phyloP scores from a whole-genome alignment of 208 protist genomes.

The Acanthamoeba pearcei region DNA sequence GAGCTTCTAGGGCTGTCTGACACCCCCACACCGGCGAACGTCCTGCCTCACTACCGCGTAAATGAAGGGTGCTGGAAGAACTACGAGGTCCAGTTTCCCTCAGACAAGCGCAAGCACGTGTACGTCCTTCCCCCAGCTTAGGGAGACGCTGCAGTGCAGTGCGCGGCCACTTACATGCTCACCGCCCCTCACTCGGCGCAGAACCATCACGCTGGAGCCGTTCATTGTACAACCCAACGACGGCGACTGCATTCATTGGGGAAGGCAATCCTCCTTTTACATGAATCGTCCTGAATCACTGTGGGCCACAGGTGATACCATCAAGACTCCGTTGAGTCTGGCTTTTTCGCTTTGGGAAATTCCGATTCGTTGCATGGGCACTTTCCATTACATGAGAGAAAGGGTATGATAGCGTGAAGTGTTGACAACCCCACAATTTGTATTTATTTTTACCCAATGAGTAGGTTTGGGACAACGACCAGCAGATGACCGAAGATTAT shows the following conservation, averaged over 20 bases:
- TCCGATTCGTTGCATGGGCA: not conserved
- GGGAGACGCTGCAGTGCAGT: too few relatives aligned
- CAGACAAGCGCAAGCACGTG: not conserved
- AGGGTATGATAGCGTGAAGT: too few relatives aligned
- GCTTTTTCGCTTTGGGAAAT: not conserved
- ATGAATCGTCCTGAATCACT: not conserved
- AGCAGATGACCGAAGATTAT: too few relatives aligned
- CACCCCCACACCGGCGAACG: not conserved
- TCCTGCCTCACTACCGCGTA: not conserved
- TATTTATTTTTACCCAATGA: too few relatives aligned
- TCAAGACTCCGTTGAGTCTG: not conserved
- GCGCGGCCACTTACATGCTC: too few relatives aligned
- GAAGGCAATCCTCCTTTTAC: not conserved
- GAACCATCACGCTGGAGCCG: too few relatives aligned
- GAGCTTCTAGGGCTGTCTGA: not conserved
- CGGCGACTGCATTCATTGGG: too few relatives aligned
- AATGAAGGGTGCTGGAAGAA: not conserved
- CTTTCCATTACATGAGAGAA: not conserved
- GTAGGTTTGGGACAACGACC: too few relatives aligned
- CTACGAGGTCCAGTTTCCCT: not conserved
- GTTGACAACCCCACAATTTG: too few relatives aligned
- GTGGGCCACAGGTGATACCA: not conserved
- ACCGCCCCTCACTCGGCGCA: too few relatives aligned
- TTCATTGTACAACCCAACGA: too few relatives aligned
- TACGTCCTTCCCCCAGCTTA: not conserved